Conservation (phyloP, 805 yeast species). For the Hanseniaspora valbyensis region DNA sequence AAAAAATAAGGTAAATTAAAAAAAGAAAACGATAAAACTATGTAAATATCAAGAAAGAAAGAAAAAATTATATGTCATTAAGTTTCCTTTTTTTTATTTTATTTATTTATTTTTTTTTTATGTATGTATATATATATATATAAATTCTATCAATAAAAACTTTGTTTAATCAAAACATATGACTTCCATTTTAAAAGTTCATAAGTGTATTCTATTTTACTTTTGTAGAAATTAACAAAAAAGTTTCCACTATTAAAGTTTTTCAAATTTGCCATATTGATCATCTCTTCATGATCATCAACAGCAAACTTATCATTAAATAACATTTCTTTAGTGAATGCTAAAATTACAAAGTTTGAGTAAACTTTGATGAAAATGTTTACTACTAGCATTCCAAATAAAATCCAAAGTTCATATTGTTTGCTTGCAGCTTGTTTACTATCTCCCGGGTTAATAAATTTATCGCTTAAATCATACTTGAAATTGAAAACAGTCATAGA, state of each 20-base stretch:
- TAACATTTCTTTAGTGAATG: constrained; percentile 8
- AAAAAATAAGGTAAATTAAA: neutral
- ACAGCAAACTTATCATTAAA: constrained; percentile 5
- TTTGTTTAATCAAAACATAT: constrained; percentile 1
- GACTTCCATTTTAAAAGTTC: constrained; percentile 8
- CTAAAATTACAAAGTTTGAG: constrained; percentile 7
- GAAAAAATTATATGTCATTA: neutral
- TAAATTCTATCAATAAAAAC: constrained; percentile 6
- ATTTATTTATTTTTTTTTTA: neutral
- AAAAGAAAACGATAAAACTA: neutral
- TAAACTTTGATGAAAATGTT: constrained; percentile 11
- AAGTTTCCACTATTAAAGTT: constrained; percentile 8
- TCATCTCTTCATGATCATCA: constrained; percentile 13
- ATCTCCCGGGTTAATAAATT: constrained; percentile 9
- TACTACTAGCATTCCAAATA: constrained; percentile 5
- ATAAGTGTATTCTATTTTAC: constrained; percentile 8
- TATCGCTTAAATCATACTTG: constrained; percentile 4
- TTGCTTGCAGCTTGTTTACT: constrained; percentile 13
- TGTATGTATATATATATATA: constrained; percentile 7
- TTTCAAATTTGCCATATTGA: constrained; percentile 6
- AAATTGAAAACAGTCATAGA: constrained; percentile 11
- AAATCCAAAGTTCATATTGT: constrained; percentile 4
- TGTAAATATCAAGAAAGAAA: neutral
- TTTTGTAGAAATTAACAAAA: constrained; percentile 2
- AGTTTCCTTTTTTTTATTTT: neutral